Evolutionary conservation across 169 alveolate species (phyloP), one percentile per base, ranked within the genome.

Genomic region (Plasmodium adleri): DNA sequence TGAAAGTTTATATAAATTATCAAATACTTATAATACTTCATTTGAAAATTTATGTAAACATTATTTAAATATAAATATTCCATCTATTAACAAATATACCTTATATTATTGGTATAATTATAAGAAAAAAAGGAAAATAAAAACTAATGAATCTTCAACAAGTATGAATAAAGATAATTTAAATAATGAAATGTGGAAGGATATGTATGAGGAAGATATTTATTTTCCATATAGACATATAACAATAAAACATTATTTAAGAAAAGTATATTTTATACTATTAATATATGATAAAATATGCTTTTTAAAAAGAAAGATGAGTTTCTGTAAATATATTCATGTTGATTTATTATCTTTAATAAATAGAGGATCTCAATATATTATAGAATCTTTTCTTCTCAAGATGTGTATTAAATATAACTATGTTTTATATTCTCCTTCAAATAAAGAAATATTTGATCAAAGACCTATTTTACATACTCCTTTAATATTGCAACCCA

Each of bases 401-500:
- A 67, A 90, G 24, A 50, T 91, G 59, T 71, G 87, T 62, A 74
- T 87, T 78, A 76, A 74, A 22, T 67, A 56, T 64, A 70, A 74
- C 74, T 91, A 32, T 73, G 59, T 91, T 26, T 32, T 91, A 67
- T 90, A 90, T 24, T 92, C 92, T 13, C 93, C 93, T 24, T 74
- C 92, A 7, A 68, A 63, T 17, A 64, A 78, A n/a, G 93, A 95
- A 95, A 96, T 95, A 58, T 93, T 94, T 52, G 92, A 91, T 67
- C 97, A 95, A 49, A 88, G 96, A 3, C 96, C 97, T 2, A 75
- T 93, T 17, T 94, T 89, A 45, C 94, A 96, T n/a, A 88, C 93
- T n/a, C 97, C 97, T 4, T 74, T 92, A 93, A 99, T 97, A 24
- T 92, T 97, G 72, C 99, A 96, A 75, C 99, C 99, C 12, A 91